Conservation (phyloP, 23 red algal genomes). For the Agarophyton chilense region DNA sequence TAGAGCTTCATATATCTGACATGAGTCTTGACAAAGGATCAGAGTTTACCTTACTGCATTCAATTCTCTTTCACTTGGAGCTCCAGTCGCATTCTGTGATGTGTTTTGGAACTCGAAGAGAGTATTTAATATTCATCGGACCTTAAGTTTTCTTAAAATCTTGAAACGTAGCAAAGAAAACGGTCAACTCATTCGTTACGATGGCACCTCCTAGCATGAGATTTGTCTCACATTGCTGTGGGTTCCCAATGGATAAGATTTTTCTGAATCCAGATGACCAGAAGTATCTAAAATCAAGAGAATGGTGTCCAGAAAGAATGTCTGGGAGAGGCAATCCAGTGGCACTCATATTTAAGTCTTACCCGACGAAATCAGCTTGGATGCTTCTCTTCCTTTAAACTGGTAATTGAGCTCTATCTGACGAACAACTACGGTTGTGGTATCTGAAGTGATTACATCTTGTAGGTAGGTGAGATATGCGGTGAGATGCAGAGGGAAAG, state of each 20-base stretch:
- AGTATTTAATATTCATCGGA: conserved; percentile 43
- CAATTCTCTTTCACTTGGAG: conserved; percentile 15
- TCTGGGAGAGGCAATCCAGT: conserved; percentile 37
- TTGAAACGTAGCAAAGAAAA: background rate
- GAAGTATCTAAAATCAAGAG: conserved; percentile 29
- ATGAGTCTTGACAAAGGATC: conserved; percentile 23
- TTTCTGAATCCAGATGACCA: conserved; percentile 48
- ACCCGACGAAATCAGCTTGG: conserved; percentile 14
- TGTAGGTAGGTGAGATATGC: conserved; percentile 46
- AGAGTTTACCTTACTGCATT: background rate
- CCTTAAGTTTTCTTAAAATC: background rate
- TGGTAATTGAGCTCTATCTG: conserved; percentile 23
- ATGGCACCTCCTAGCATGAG: background rate
- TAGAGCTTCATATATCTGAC: conserved; percentile 24
- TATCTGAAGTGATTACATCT: conserved; percentile 32
- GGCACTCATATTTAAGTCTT: conserved; percentile 16
- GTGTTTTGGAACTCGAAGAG: conserved; percentile 48
- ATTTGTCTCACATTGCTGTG: conserved; percentile 5
- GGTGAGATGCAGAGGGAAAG: conserved; percentile 19
- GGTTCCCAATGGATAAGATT: background rate
- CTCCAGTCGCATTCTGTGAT: conserved; percentile 34
- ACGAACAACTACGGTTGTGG: conserved; percentile 30
- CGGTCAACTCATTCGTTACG: conserved; percentile 13
- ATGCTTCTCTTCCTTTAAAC: conserved; percentile 49
- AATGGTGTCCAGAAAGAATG: conserved; percentile 2